A percentile compares a stretch with the other conserved stretches of the same genome.
These are phyloP conservation scores for Vachellia collinsii DNA, from an alignment of 306 rosid genomes.

Conservation along the genomic window DNA sequence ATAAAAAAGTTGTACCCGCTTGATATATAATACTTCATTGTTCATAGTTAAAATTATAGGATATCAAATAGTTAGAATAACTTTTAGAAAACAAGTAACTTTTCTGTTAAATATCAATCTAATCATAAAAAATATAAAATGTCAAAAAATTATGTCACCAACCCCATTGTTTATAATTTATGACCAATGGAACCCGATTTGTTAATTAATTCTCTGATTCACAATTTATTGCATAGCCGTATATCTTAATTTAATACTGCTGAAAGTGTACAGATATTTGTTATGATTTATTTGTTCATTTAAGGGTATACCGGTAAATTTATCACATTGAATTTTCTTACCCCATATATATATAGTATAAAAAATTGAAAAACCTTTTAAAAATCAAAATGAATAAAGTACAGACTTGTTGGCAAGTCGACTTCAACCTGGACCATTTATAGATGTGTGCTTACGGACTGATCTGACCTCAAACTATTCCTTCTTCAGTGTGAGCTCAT, in stretches of 20 bases:
- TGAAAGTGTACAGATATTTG: background rate
- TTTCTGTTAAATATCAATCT: background rate
- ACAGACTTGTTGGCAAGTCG: constrained; percentile 52
- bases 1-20: too few relatives aligned
- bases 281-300: background rate
- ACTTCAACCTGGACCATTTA: constrained; percentile 58
- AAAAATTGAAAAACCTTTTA: constrained; percentile 15
- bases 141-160: background rate
- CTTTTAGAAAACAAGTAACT: too few relatives aligned
- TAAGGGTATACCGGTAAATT: background rate
- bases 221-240: background rate
- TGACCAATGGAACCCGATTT: too few relatives aligned
- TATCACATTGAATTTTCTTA: background rate
- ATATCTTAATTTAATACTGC: background rate
- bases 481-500: constrained; percentile 6
- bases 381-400: background rate
- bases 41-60: too few relatives aligned
- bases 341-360: background rate
- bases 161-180: background rate
- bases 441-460: constrained; percentile 36
- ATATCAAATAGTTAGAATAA: too few relatives aligned
- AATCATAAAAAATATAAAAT: background rate
- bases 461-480: constrained; percentile 38
- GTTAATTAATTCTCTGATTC: background rate
- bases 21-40: too few relatives aligned